Base-by-base conservation (phyloP, 768 basidiomycete species). In the Hemileccinum rubropunctum region DNA sequence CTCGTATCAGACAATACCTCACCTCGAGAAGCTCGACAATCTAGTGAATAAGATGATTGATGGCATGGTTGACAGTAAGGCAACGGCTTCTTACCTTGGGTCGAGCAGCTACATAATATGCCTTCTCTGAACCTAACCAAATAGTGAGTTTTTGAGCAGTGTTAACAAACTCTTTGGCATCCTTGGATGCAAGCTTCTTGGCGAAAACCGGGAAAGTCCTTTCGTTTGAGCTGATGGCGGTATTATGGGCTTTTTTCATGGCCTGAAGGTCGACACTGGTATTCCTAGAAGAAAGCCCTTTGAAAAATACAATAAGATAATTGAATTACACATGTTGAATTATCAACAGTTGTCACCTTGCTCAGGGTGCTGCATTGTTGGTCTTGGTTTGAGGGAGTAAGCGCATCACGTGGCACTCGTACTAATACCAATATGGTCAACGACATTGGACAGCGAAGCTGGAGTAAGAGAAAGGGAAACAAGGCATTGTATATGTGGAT, bases 1-100 rank as follows among this genome's bases (percentile, higher is more conserved):
- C 17, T 27, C 7, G 33, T 41, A 15, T 33, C 14, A 10, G 26
- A 34, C 7, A 23, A 12, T 56, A 65, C 20, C 69, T 64, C 37
- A 80, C 81, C 68, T 74, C 64, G 20, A 82, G 68, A 38, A 82
- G 66, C 32, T 69, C 71, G 28, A 81, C 47, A 44, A 83, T 82
- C 80, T 82, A 23, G 46, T 17, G n/a, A n/a, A 38, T 30, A 26
- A 18, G 36, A 44, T 10, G 23, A 39, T 54, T 27, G 49, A 27
- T 36, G 15, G 42, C 28, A 45, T 58, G 20, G 52, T 44, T 30
- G 15, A 11, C 17, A 13, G 26, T 23, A 50, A 34, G 5, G 6
- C n/a, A n/a, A n/a, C 12, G 37, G 21, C 36, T 8, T 58, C 68
- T 52, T 50, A 80, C 82, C 66, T 77, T 73, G 39, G 71, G 73